Percentiles rank a stretch among this genome's conserved stretches.
Conservation (phyloP, 176 grass and related monocot genomes). For the Areca catechu region DNA sequence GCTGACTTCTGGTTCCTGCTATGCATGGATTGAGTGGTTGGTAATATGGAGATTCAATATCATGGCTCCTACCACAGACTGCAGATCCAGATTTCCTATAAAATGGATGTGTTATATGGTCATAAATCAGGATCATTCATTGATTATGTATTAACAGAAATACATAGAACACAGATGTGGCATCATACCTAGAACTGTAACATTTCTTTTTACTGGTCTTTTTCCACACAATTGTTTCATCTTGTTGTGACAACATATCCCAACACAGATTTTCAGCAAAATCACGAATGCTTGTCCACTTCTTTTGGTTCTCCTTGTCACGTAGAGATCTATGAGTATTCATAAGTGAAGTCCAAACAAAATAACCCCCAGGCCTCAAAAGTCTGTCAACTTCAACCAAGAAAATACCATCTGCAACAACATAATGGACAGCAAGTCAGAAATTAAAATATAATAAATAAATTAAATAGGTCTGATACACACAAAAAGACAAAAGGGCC, state of each 20-base stretch:
- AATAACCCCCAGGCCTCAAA: conserved; percentile 93
- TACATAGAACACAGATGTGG: neutral
- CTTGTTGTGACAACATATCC: conserved; percentile 97
- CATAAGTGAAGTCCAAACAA: conserved; percentile 90
- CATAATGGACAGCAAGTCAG: neutral
- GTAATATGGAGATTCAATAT: conserved; percentile 86
- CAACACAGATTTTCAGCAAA: conserved; percentile 74
- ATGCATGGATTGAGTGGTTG: conserved; percentile 80
- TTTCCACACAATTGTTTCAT: conserved; percentile 98
- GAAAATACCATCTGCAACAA: conserved; percentile 69
- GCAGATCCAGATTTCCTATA: conserved; percentile 69
- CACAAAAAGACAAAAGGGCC: too few relatives aligned
- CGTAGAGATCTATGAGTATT: conserved; percentile 83
- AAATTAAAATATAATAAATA: conserved; percentile 1
- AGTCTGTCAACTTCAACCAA: conserved; percentile 94
- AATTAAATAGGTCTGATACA: neutral
- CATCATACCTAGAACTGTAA: conserved; percentile 63
- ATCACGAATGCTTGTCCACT: conserved; percentile 62
- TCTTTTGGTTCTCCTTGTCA: conserved; percentile 93
- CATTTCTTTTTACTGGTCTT: conserved; percentile 75
- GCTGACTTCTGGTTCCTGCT: conserved; percentile 75
- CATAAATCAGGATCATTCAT: too few relatives aligned
- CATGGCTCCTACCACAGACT: conserved; percentile 61
- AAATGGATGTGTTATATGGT: neutral
- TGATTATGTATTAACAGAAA: too few relatives aligned